Conservation (phyloP, 148 eudicot species). For the Rhododendron molle region DNA sequence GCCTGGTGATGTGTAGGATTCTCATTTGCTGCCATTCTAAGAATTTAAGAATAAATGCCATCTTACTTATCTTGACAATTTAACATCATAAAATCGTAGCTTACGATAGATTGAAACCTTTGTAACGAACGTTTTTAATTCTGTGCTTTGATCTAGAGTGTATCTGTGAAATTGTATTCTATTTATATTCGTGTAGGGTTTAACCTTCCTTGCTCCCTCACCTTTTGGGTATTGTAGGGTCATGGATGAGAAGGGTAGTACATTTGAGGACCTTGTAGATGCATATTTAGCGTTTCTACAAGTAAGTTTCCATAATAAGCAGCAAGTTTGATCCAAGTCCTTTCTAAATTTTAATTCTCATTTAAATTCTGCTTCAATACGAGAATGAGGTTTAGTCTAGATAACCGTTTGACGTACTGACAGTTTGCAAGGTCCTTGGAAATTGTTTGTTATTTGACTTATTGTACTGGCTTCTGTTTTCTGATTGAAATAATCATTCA, state of each 20-base stretch:
- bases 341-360: neutral
- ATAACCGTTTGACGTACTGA: neutral
- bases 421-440: neutral
- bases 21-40: neutral
- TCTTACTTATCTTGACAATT: neutral
- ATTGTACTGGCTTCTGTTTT: neutral
- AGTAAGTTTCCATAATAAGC: slow-evolving; percentile 33
- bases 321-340: neutral
- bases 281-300: slow-evolving; percentile 89
- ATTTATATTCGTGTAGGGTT: neutral
- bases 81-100: neutral
- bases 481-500: neutral
- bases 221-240: slow-evolving; percentile 36
- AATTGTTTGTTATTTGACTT: neutral
- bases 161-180: neutral
- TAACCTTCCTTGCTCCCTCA: neutral
- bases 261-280: slow-evolving; percentile 90
- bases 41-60: neutral
- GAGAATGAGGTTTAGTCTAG: neutral
- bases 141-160: neutral
- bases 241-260: slow-evolving; percentile 49
- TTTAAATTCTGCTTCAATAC: neutral
- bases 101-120: neutral
- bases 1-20: neutral
- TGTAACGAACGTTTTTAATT: neutral